Evolutionary conservation across 169 alveolate species (phyloP).

Genomic region (Plasmodium cynomolgi): DNA sequence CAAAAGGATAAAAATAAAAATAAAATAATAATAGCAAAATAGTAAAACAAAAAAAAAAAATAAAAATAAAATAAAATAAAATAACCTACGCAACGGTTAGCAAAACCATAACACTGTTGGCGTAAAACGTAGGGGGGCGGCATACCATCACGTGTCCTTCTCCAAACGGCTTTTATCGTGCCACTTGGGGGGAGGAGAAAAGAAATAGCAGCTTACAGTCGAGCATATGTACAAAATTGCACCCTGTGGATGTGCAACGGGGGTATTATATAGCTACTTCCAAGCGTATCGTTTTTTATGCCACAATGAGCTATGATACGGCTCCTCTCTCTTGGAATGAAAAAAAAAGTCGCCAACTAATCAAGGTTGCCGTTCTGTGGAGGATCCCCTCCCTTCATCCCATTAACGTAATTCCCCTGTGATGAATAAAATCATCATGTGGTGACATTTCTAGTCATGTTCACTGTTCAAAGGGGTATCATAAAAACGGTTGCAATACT

Average conservation of each 20-base stretch:
- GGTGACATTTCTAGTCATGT: not conserved
- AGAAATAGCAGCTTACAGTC: not conserved
- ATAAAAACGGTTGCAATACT: not conserved
- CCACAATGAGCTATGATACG: not conserved
- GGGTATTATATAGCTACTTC: not conserved
- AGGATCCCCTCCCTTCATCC: not conserved
- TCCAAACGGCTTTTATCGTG: not conserved
- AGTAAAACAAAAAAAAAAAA: too few species aligned
- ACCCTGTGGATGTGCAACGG: not conserved
- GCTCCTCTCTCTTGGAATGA: not conserved
- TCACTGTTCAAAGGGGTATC: not conserved
- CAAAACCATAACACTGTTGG: not conserved
- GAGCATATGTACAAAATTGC: not conserved
- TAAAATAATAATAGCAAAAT: too few species aligned
- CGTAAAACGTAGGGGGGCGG: not conserved
- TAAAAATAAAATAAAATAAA: too few species aligned
- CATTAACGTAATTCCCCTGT: not conserved
- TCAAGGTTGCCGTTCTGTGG: not conserved
- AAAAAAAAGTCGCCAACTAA: not conserved
- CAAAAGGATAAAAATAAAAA: too few species aligned
- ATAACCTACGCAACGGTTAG: not conserved
- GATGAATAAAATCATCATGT: not conserved
- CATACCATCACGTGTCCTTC: not conserved
- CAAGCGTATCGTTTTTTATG: not conserved
- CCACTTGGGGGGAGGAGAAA: not conserved